Base-by-base conservation (phyloP, 2,329 filamentous ascomycete species). In the Alternaria sp. region DNA sequence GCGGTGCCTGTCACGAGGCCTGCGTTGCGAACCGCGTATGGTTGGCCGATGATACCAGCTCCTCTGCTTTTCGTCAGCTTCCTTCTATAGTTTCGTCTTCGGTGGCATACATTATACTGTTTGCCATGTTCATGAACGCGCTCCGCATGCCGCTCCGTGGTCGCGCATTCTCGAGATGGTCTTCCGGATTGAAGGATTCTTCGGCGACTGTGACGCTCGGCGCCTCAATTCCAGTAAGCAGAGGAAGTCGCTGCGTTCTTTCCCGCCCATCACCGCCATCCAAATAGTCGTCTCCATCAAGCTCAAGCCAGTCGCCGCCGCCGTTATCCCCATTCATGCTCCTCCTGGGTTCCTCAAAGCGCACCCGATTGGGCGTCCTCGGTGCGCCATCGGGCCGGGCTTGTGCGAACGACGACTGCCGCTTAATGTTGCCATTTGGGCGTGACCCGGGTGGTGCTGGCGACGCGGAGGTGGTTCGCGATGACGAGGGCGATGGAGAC, bases 91-190 rank as follows among this genome's bases (percentile, higher is more conserved):
- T 10, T 13, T 21, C 17, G 0, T 36, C 0, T 11, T 15, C 1
- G 17, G 5, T 23, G 17, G 51, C 81, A 69, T 69, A 83, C 81
- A 99, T 97, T 79, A 99, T 99, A 73, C 92, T 96, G 83, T 99
- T 99, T 67, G 96, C 95, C 96, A 99, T 99, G 82, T 99, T 99
- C 93, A 98, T 97, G 72, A 99, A 98, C 4, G 96, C 95, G 77
- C 91, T 93, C 66, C 87, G 86, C 82, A 98, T 86, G 6, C 91
- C 91, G 61, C 93, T 97, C 82, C 95, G 95, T 50, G 95, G 93
- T 60, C 94, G 86, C 19, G 87, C 85, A 66, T 80, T 84, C 69
- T 89, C 87, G 60, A 90, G 77, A 62, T 88, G 81, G 55, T 89
- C 86, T 69, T 88, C 86, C 0, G 86, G 83, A 59, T 87, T 85